These are phyloP conservation scores for Rhizopogon vinicolor DNA, from an alignment of 768 basidiomycete species.

Conservation along the genomic window DNA sequence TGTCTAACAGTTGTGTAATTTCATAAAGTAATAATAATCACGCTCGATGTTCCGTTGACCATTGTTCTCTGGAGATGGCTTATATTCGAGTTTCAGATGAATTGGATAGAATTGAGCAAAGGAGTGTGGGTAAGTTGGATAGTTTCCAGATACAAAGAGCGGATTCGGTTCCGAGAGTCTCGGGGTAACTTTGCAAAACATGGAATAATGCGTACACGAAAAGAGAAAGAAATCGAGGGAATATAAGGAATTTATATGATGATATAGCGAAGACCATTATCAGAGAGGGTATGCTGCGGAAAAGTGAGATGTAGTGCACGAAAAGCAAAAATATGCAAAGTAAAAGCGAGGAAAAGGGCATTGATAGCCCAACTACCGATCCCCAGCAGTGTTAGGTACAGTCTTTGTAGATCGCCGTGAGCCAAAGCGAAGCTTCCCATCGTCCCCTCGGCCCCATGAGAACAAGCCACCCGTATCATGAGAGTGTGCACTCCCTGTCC, in stretches of 20 bases:
- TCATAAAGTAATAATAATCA: neutral
- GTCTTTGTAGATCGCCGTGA: conserved; percentile 55
- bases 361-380: conserved; percentile 15
- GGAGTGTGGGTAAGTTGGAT: neutral
- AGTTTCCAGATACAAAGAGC: conserved; percentile 1
- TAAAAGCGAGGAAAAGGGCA: neutral
- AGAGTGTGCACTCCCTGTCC: conserved; percentile 68
- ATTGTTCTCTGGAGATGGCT: neutral
- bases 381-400: conserved; percentile 21
- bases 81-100: neutral
- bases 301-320: conserved; percentile 11
- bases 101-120: neutral
- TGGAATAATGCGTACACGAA: conserved; percentile 28
- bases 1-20: neutral
- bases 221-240: conserved; percentile 15
- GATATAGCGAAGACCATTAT: conserved; percentile 22
- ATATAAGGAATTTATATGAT: conserved; percentile 12
- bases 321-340: neutral
- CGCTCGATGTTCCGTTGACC: neutral
- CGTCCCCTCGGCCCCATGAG: conserved; percentile 60
- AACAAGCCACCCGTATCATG: conserved; percentile 68
- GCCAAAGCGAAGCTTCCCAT: conserved; percentile 70
- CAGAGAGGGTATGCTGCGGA: conserved; percentile 26
- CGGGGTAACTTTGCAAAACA: conserved; percentile 1
- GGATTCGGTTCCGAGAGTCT: neutral